Evolutionary conservation across 805 yeast genomes (phyloP), one percentile per base, ranked within the genome.

Genomic region (Metschnikowia rubicola): DNA sequence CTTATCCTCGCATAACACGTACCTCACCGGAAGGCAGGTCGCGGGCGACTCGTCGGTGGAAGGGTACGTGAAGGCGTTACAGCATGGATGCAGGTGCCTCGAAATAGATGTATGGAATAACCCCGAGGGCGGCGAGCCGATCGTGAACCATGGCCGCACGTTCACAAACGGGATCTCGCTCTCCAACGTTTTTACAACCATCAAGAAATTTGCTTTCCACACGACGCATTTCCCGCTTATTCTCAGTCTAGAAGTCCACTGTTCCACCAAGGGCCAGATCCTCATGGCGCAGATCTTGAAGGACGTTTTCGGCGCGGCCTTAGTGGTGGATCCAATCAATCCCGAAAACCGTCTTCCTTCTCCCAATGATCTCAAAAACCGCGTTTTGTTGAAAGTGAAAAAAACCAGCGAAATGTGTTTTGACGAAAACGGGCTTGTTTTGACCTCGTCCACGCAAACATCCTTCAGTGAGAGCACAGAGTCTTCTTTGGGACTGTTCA

Each of bases 81-180:
- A 90, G 62, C 78, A 90, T 45, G 98, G 99, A 1, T 94, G 98
- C 58, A 74, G 97, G 38, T 91, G 97, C 52, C 74, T 94, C n/a
- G 99, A 94, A 60, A 81, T 94, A 35, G 99, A 94, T 64, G 74
- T 94, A 17, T 94, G 99, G 99, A 96, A 92, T 68, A 72, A 72
- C 11, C 50, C 47, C 11, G 87, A 84, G 19, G 82, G 78, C 33
- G 65, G 67, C 10, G 91, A 85, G 0, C 99, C 99, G 0, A 79
- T 88, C 0, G 97, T 94, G 0, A 85, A 86, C 29, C 99, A 94
- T 65, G 99, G 99, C 0, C 69, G 84, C 41, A 81, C 96, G 0
- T 79, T 94, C 52, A 88, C 98, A 0, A 74, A 84, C 0, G 79
- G 92, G 1, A 79, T 92, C 10, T 78, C 81, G 2, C 76, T 92